phyloP scores from a whole-genome alignment of 768 basidiomycete species.

The Termitomyces sp. region DNA sequence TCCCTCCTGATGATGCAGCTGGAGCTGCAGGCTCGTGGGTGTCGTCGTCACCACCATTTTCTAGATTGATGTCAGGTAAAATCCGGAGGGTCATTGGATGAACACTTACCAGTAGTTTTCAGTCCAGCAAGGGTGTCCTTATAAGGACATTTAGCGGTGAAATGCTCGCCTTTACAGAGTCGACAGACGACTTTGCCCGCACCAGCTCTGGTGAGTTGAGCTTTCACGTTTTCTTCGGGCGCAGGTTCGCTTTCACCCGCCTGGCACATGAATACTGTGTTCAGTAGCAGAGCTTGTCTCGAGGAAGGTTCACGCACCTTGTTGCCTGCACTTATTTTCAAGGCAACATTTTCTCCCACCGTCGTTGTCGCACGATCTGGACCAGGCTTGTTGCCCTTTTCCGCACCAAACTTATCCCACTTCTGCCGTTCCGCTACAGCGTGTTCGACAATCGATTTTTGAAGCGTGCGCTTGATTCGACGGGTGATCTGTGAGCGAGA shows the following conservation, averaged over 20 bases:
- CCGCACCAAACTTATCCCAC: slow-evolving; percentile 92
- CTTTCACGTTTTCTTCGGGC: slow-evolving; percentile 63
- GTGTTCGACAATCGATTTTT: slow-evolving; percentile 92
- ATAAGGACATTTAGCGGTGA: slow-evolving; percentile 98
- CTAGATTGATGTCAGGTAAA: slow-evolving; percentile 10
- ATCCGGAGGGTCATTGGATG: neutral
- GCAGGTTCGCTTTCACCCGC: slow-evolving; percentile 62
- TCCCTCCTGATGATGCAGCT: slow-evolving; percentile 52
- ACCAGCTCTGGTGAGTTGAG: slow-evolving; percentile 65
- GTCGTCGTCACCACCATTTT: slow-evolving; percentile 37
- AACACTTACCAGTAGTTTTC: slow-evolving; percentile 49
- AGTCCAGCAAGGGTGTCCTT: slow-evolving; percentile 87
- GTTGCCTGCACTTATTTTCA: slow-evolving; percentile 55
- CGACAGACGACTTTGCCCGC: slow-evolving; percentile 90
- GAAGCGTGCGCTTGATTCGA: slow-evolving; percentile 58
- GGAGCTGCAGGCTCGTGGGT: slow-evolving; percentile 29
- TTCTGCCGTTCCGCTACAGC: slow-evolving; percentile 89
- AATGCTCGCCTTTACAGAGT: slow-evolving; percentile 95
- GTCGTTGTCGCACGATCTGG: slow-evolving; percentile 94
- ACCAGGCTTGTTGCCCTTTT: slow-evolving; percentile 82
- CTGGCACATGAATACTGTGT: slow-evolving; percentile 25
- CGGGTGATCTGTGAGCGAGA: slow-evolving; percentile 63
- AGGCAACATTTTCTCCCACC: slow-evolving; percentile 59
- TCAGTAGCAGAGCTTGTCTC: neutral
- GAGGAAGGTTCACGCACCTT: slow-evolving; percentile 36